Percentiles rank a stretch among this genome's conserved stretches.
These are phyloP conservation scores for Fusarium fracticaudum DNA, from an alignment of 2,329 filamentous ascomycete species.

Conservation along the genomic window DNA sequence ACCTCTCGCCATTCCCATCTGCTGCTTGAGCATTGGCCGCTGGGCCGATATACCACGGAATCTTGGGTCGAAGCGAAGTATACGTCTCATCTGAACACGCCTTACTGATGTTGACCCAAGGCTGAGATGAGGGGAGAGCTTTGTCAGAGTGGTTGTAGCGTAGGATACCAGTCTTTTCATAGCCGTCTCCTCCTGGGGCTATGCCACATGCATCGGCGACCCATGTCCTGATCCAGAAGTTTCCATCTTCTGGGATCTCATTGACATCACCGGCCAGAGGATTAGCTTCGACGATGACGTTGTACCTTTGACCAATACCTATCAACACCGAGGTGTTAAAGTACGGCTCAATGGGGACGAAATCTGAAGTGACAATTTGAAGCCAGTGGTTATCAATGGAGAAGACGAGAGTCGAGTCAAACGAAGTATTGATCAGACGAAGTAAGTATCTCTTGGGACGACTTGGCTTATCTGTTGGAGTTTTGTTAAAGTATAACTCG, in stretches of 20 bases:
- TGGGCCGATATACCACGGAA: slow-evolving; percentile 34
- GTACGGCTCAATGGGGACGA: slow-evolving; percentile 34
- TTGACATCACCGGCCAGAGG: slow-evolving; percentile 18
- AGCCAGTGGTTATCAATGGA: slow-evolving; percentile 39
- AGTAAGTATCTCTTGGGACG: slow-evolving; percentile 27
- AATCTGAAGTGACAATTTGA: slow-evolving; percentile 26
- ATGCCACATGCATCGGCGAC: not conserved
- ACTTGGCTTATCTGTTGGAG: slow-evolving; percentile 26
- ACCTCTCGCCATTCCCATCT: slow-evolving; percentile 11
- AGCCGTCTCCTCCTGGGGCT: not conserved
- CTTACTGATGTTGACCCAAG: slow-evolving; percentile 16
- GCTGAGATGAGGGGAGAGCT: not conserved
- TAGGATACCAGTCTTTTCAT: slow-evolving; percentile 32
- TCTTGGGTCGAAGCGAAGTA: slow-evolving; percentile 19
- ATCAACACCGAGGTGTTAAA: slow-evolving; percentile 20
- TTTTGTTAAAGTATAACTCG: slow-evolving; percentile 30
- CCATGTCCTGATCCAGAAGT: slow-evolving; percentile 40
- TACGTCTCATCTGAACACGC: slow-evolving; percentile 33
- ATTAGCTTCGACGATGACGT: slow-evolving; percentile 33
- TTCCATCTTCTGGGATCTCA: slow-evolving; percentile 18
- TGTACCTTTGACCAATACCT: slow-evolving; percentile 35
- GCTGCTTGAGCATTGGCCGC: slow-evolving; percentile 21
- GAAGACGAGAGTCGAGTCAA: slow-evolving; percentile 36
- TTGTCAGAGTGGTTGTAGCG: slow-evolving; percentile 21
- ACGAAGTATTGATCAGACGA: slow-evolving; percentile 35